Conservation (phyloP, 257 asterid species). For the Solanum peruvianum region DNA sequence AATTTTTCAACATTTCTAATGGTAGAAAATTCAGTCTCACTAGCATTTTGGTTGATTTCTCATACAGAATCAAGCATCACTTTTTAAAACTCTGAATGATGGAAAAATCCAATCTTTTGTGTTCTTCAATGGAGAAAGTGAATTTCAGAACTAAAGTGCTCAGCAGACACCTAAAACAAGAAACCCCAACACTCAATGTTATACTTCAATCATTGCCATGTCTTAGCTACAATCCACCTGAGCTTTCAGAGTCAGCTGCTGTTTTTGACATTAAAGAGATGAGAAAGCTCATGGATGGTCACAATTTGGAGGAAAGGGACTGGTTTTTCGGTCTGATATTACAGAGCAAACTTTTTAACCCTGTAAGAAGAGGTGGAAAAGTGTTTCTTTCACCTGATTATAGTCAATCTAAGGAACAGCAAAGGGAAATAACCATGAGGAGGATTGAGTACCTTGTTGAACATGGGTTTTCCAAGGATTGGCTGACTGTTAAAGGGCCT, state of each 20-base stretch:
- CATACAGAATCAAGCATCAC: background rate
- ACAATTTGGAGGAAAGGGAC: slow-evolving; percentile 66
- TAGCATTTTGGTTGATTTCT: background rate
- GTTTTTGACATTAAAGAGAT: slow-evolving; percentile 48
- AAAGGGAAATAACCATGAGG: slow-evolving; percentile 93
- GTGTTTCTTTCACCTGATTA: slow-evolving; percentile 73
- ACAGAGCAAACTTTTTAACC: slow-evolving; percentile 69
- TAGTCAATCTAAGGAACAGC: slow-evolving; percentile 92
- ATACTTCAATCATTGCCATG: slow-evolving; percentile 43
- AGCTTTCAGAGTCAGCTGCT: slow-evolving; percentile 33
- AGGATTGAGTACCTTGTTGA: slow-evolving; percentile 63
- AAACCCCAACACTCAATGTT: background rate
- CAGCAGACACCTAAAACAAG: slow-evolving; percentile 46
- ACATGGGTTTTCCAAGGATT: slow-evolving; percentile 63
- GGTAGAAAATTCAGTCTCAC: no score
- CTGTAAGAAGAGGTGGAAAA: slow-evolving; percentile 60
- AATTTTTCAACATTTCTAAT: background rate
- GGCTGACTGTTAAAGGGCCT: slow-evolving; percentile 68
- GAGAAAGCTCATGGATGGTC: slow-evolving; percentile 83
- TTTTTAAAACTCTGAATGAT: background rate
- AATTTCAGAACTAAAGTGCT: slow-evolving; percentile 58
- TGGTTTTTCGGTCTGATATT: slow-evolving; percentile 67
- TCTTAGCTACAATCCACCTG: slow-evolving; percentile 73
- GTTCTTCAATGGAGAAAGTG: slow-evolving; percentile 41
- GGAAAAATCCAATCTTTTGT: background rate